Evolutionary conservation across 2,329 filamentous ascomycete genomes (phyloP).

Genomic region (Didymella arachidicola): DNA sequence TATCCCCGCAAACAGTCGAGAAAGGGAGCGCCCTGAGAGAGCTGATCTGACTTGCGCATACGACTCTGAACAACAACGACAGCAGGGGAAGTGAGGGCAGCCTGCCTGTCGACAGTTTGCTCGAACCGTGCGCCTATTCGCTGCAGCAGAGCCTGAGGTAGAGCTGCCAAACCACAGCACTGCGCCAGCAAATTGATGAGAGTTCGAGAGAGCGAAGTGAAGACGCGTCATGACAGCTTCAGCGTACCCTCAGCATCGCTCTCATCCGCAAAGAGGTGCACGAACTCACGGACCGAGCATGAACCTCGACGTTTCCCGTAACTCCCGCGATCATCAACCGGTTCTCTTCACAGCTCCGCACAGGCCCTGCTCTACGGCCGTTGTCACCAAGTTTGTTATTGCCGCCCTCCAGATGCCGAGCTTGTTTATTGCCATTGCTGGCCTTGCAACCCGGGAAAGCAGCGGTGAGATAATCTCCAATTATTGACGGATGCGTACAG

Average conservation of each 20-base stretch:
- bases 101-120: too few species aligned
- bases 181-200: neutral
- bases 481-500: slow-evolving; percentile 10
- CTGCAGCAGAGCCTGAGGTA: neutral
- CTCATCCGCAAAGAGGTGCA: neutral
- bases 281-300: neutral
- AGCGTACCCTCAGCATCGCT: neutral
- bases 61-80: too few species aligned
- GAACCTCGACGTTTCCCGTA: neutral
- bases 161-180: neutral
- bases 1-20: too few species aligned
- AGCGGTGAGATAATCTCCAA: slow-evolving; percentile 22
- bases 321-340: too few species aligned
- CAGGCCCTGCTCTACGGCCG: neutral
- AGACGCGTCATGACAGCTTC: neutral
- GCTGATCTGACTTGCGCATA: too few species aligned
- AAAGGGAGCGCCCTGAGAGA: too few species aligned
- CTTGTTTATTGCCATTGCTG: neutral
- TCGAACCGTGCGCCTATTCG: too few species aligned
- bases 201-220: neutral
- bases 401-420: neutral
- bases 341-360: neutral
- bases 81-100: too few species aligned
- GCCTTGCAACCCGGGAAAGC: neutral
- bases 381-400: neutral